phyloP scores from a whole-genome alignment of 2,329 filamentous ascomycete species.

The Exophiala xenobiotica region DNA sequence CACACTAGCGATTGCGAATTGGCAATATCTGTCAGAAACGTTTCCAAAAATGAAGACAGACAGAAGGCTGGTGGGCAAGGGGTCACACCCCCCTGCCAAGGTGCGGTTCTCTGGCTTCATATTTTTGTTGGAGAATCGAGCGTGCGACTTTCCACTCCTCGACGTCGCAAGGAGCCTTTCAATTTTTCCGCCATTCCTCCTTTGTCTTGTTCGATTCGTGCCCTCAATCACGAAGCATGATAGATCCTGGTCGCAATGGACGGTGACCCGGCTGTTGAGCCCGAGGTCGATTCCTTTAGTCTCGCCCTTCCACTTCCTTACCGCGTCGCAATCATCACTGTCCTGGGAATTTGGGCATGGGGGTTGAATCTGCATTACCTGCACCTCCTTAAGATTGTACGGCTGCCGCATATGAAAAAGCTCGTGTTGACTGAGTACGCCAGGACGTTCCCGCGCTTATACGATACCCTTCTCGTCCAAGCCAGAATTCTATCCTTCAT shows the following conservation, averaged over 20 bases:
- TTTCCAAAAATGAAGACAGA: no score
- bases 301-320: constrained; percentile 84
- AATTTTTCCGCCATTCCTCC: no score
- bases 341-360: constrained; percentile 94
- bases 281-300: constrained; percentile 76
- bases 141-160: no score
- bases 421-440: constrained; percentile 26
- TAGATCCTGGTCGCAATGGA: constrained; percentile 24
- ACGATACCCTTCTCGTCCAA: constrained; percentile 75
- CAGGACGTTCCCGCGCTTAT: constrained; percentile 81
- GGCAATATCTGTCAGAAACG: no score
- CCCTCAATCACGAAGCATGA: no score
- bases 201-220: no score
- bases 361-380: constrained; percentile 88
- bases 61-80: no score
- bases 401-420: constrained; percentile 28
- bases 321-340: constrained; percentile 79
- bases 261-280: constrained; percentile 31
- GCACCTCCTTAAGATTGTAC: constrained; percentile 69
- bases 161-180: no score
- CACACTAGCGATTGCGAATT: no score
- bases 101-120: no score
- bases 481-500: constrained; percentile 68
- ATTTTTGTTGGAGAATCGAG: no score
- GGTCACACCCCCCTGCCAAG: no score